phyloP scores from a whole-genome alignment of 129 eudicot genomes.

The Smallanthus sonchifolius region DNA sequence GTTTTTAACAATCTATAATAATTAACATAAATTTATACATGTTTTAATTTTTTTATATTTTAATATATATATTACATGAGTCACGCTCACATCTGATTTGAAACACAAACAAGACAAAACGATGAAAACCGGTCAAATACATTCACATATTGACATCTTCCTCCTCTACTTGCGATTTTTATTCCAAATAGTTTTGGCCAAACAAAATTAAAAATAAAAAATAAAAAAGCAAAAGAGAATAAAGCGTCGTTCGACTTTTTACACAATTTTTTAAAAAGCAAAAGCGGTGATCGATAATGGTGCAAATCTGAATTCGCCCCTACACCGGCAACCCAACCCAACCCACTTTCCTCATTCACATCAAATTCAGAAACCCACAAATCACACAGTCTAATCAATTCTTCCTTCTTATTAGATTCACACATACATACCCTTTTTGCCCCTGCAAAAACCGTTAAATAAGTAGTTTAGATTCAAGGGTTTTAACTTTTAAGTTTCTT shows the following conservation, averaged over 20 bases:
- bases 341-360: slow-evolving; percentile 31
- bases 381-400: not conserved
- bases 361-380: slow-evolving; percentile 14
- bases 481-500: not conserved
- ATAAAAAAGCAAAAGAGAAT: slow-evolving; percentile 20
- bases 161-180: not conserved
- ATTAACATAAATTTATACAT: too few species aligned
- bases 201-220: not conserved
- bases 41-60: too few species aligned
- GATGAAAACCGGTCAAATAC: too few species aligned
- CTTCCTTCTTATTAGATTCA: not conserved
- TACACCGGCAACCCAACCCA: slow-evolving; percentile 8
- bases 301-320: slow-evolving; percentile 23
- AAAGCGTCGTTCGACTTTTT: slow-evolving; percentile 25
- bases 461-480: not conserved
- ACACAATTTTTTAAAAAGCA: slow-evolving; percentile 26
- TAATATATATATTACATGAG: too few species aligned
- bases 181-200: not conserved
- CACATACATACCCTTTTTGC: not conserved
- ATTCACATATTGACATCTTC: too few species aligned
- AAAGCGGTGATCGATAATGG: slow-evolving; percentile 31
- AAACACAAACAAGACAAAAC: too few species aligned
- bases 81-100: too few species aligned
- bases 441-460: not conserved
- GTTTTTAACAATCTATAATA: too few species aligned